Evolutionary conservation across 345 rosid genomes (phyloP).

Genomic region (Garcia nutans): DNA sequence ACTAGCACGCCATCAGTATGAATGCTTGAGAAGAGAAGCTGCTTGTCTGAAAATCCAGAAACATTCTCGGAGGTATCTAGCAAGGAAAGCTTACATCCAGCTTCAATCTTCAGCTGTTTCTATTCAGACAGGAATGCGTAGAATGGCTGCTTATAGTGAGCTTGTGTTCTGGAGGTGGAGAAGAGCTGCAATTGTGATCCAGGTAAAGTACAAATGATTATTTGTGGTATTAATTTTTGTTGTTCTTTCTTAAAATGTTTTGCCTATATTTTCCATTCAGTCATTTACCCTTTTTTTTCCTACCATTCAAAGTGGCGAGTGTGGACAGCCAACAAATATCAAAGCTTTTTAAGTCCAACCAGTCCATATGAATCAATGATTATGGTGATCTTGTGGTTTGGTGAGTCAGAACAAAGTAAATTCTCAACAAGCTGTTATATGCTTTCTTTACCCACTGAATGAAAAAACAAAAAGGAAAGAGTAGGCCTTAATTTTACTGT

Average conservation of each 20-base stretch:
- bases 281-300: background rate
- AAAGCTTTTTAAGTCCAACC: background rate
- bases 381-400: background rate
- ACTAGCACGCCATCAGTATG: slow-evolving; percentile 60
- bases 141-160: slow-evolving; percentile 83
- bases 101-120: slow-evolving; percentile 54
- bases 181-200: slow-evolving; percentile 69
- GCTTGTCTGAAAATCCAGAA: slow-evolving; percentile 79
- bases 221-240: background rate
- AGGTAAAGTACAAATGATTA: slow-evolving; percentile 41
- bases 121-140: slow-evolving; percentile 82
- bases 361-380: background rate
- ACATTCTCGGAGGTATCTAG: slow-evolving; percentile 64
- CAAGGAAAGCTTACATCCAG: slow-evolving; percentile 63
- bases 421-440: background rate
- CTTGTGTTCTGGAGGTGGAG: slow-evolving; percentile 61
- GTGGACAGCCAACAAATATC: background rate
- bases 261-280: background rate
- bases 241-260: slow-evolving; percentile 1
- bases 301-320: slow-evolving; percentile 4
- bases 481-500: background rate
- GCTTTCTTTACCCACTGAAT: background rate
- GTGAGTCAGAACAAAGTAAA: background rate
- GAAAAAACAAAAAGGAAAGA: background rate
- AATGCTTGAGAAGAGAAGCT: slow-evolving; percentile 68